These are phyloP conservation scores for Coniochaeta pulveracea DNA, from an alignment of 2,329 filamentous ascomycete species.

Conservation along the genomic window DNA sequence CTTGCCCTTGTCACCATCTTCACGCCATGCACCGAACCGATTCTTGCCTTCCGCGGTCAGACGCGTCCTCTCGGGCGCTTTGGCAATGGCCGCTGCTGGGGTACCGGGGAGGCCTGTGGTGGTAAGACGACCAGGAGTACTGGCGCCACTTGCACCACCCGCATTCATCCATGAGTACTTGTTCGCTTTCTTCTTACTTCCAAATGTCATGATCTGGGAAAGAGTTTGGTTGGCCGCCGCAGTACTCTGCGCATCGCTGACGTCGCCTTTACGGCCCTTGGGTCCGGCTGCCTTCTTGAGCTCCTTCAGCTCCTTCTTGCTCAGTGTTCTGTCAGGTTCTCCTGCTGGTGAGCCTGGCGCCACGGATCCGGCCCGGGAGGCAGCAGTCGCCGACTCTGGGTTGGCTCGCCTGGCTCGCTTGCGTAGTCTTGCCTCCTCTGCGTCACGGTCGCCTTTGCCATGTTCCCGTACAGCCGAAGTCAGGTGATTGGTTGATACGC, in stretches of 20 bases:
- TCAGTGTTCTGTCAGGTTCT: conserved; percentile 56
- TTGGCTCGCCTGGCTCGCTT: conserved; percentile 55
- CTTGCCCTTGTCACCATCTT: conserved; percentile 64
- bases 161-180: conserved; percentile 68
- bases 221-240: conserved; percentile 74
- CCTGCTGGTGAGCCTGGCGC: conserved; percentile 53
- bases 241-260: conserved; percentile 68
- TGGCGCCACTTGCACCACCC: conserved; percentile 38
- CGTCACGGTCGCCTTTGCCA: conserved; percentile 54
- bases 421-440: conserved; percentile 59
- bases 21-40: conserved; percentile 63
- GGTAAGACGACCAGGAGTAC: conserved; percentile 29
- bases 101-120: conserved; percentile 12
- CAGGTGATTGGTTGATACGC: conserved; percentile 31
- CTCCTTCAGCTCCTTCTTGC: conserved; percentile 70
- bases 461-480: conserved; percentile 45
- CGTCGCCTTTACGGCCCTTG: conserved; percentile 63
- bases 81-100: conserved; percentile 14
- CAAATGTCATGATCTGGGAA: conserved; percentile 59
- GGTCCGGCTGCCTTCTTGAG: conserved; percentile 1
- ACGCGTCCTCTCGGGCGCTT: conserved; percentile 22
- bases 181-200: conserved; percentile 49
- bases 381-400: conserved; percentile 37
- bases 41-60: conserved; percentile 49
- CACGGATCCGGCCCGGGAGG: conserved; percentile 42